Base-by-base conservation (phyloP, 768 basidiomycete genomes). In the Phanerodontia chrysosporium region DNA sequence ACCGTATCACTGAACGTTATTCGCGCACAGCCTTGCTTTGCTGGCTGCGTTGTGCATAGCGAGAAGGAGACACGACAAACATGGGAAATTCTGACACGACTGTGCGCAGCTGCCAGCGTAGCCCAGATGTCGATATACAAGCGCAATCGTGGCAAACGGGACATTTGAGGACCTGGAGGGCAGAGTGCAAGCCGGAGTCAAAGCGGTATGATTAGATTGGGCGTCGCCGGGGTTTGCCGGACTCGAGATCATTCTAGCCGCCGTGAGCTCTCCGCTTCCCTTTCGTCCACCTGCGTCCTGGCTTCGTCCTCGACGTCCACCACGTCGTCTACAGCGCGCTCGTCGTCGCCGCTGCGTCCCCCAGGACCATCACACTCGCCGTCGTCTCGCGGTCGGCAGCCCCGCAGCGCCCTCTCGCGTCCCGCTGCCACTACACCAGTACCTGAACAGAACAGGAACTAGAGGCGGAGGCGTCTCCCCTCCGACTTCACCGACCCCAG, bases 161-260 rank as follows among this genome's bases (percentile, higher is more conserved):
- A 16, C n/a, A 35, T 22, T 35, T 42, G 35, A 14, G 27, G 16
- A 42, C n/a, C n/a, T n/a, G 35, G 35, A 36, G 52, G 35, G 25
- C 22, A 39, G 22, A 53, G 52, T 39, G 32, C 16, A 25, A 53
- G 32, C 52, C 52, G 52, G 52, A 22, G 52, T 39, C 52, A 53
- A 42, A 53, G 52, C 52, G 52, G 52, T 53, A 53, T 53, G 51
- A 53, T 53, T 53, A 53, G 51, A 53, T 53, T 53, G 30, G 51
- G 51, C 18, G 35, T n/a, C 32, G 32, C 25, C 52, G 52, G 52
- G 9, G 14, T 36, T 53, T 53, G 52, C 52, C 52, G 52, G 18
- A 39, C n/a, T 39, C 29, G n/a, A 30, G 52, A 53, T 42, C 35
- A 42, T 24, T 53, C 52, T 53, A 53, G 30, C 35, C 52, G 52